Conservation (phyloP, 1,139 yeast genomes). For the Scheffersomyces lignicola region DNA sequence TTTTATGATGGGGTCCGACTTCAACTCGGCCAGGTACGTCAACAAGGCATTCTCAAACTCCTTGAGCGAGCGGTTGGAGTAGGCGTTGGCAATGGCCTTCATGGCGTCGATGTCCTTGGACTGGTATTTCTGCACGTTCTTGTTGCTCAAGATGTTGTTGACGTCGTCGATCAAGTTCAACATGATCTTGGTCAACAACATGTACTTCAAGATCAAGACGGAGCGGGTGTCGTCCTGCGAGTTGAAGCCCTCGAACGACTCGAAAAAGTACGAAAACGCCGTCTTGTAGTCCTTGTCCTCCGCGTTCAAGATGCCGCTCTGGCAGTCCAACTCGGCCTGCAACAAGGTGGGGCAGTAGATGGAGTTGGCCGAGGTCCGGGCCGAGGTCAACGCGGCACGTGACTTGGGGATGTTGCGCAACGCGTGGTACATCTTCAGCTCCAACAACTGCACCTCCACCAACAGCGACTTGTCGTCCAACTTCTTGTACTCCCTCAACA, state of each 20-base stretch:
- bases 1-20: conserved; percentile 84
- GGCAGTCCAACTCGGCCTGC: conserved; percentile 93
- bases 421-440: conserved; percentile 87
- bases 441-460: conserved; percentile 93
- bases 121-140: conserved; percentile 78
- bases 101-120: conserved; percentile 81
- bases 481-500: conserved; percentile 84
- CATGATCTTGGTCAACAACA: conserved; percentile 93
- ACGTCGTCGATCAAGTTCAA: conserved; percentile 84
- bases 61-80: conserved; percentile 82
- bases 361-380: conserved; percentile 94
- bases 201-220: conserved; percentile 80
- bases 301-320: conserved; percentile 94
- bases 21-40: conserved; percentile 71
- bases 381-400: conserved; percentile 89
- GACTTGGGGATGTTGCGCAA: conserved; percentile 91
- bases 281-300: conserved; percentile 97
- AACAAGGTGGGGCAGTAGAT: conserved; percentile 92
- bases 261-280: conserved; percentile 92
- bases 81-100: conserved; percentile 90
- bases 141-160: conserved; percentile 70
- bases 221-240: conserved; percentile 65
- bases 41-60: conserved; percentile 84
- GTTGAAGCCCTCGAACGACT: conserved; percentile 86
- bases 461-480: conserved; percentile 93